Evolutionary conservation across 2,329 filamentous ascomycete genomes (phyloP).

Genomic region (Albophoma yamanashiensis): DNA sequence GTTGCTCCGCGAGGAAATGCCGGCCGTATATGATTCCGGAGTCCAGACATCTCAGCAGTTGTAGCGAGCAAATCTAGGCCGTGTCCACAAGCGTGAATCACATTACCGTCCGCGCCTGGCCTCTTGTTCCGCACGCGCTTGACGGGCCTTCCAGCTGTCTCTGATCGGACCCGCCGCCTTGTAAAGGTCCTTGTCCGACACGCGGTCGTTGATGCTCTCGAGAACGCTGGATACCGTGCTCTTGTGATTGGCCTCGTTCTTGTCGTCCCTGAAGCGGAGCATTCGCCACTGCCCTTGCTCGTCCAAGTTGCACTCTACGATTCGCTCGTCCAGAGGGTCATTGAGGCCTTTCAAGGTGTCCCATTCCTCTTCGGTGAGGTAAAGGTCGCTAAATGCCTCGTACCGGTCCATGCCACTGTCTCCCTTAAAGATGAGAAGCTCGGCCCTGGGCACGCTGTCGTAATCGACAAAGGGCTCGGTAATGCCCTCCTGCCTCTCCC

Average conservation of each 20-base stretch:
- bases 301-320: conserved; percentile 86
- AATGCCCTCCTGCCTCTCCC: conserved; percentile 56
- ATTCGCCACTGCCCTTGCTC: conserved; percentile 68
- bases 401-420: conserved; percentile 43
- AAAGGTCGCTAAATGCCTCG: conserved; percentile 54
- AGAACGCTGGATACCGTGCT: conserved; percentile 76
- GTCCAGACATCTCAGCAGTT: not conserved
- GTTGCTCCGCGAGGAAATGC: not conserved
- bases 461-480: conserved; percentile 63
- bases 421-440: conserved; percentile 61
- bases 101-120: conserved; percentile 6
- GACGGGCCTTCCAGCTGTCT: conserved; percentile 65
- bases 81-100: not conserved
- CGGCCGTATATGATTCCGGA: not conserved
- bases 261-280: conserved; percentile 87
- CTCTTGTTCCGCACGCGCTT: conserved; percentile 20
- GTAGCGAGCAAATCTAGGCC: not conserved
- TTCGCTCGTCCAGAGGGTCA: conserved; percentile 71
- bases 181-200: conserved; percentile 73
- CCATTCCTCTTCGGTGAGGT: conserved; percentile 72
- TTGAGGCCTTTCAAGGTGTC: conserved; percentile 62
- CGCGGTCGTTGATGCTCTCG: conserved; percentile 77
- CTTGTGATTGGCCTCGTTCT: conserved; percentile 81
- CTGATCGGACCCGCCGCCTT: conserved; percentile 60
- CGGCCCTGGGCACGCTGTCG: conserved; percentile 63